Evolutionary conservation across 805 yeast genomes (phyloP).

Genomic region (Priceomyces haplophilus): DNA sequence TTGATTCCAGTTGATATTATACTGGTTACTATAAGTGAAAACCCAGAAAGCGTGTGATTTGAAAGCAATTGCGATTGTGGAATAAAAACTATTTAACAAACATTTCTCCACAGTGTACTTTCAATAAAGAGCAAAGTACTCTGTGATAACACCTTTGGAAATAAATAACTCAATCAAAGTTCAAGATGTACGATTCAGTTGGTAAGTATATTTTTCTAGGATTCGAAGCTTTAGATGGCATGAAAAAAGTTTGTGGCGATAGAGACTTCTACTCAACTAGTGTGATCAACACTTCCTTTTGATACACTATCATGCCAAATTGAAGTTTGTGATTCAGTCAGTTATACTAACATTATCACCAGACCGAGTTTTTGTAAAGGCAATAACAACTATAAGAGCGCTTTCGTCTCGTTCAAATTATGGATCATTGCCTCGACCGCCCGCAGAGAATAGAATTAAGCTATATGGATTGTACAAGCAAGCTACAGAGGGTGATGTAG

Average conservation of each 20-base stretch:
- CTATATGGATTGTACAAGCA: slow-evolving; percentile 84
- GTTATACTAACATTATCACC: background rate
- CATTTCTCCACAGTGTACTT: background rate
- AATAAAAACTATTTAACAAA: background rate
- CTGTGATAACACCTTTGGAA: background rate
- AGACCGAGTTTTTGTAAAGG: slow-evolving; percentile 80
- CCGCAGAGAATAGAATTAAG: slow-evolving; percentile 62
- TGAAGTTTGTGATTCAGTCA: too few relatives aligned
- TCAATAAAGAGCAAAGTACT: background rate
- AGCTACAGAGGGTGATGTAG: slow-evolving; percentile 84
- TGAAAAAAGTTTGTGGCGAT: too few relatives aligned
- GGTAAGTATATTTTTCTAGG: slow-evolving; percentile 27
- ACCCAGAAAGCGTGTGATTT: background rate
- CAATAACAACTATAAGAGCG: slow-evolving; percentile 74
- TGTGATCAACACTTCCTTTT: too few relatives aligned
- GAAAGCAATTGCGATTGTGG: background rate
- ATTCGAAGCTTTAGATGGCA: too few relatives aligned
- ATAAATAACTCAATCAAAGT: background rate
- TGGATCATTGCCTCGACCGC: slow-evolving; percentile 71
- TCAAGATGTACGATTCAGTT: slow-evolving; percentile 49
- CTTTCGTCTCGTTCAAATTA: slow-evolving; percentile 62
- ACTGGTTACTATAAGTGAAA: background rate
- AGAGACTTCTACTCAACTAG: too few relatives aligned
- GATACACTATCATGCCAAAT: too few relatives aligned
- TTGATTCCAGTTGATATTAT: background rate